Percentiles rank a stretch among this genome's conserved stretches.
These are phyloP conservation scores for Metschnikowia chrysomelidarum DNA, from an alignment of 805 yeast species.

Conservation along the genomic window DNA sequence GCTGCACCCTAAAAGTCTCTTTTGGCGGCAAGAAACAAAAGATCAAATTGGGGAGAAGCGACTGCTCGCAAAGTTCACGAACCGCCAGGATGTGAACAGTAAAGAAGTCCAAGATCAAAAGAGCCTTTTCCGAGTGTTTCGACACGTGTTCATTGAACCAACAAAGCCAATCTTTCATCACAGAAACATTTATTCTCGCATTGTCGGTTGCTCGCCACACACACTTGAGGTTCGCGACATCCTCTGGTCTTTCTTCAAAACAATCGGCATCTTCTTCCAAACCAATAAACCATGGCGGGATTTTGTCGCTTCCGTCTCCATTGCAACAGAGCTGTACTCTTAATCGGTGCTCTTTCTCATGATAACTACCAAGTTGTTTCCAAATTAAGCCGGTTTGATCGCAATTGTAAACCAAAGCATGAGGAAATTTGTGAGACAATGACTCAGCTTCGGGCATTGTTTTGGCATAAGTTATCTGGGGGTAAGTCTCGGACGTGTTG, in stretches of 20 bases:
- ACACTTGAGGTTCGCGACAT: neutral
- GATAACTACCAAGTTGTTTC: no score
- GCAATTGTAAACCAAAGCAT: no score
- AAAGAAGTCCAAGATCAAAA: neutral
- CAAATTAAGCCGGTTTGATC: no score
- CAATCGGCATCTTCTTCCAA: neutral
- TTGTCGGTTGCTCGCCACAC: neutral
- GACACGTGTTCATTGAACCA: neutral
- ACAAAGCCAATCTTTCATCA: conserved; percentile 2
- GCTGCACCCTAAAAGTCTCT: no score
- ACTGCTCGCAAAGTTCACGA: neutral
- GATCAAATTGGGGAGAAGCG: no score
- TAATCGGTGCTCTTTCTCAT: no score
- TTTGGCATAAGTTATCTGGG: no score
- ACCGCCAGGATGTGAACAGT: neutral
- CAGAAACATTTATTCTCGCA: neutral
- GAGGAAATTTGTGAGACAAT: no score
- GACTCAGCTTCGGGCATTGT: no score
- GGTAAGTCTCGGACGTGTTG: no score
- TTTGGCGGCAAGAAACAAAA: no score
- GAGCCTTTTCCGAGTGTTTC: neutral
- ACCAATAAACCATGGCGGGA: neutral
- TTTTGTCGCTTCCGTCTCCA: conserved; percentile 1
- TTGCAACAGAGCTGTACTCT: neutral
- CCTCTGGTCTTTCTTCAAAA: neutral